phyloP scores from a whole-genome alignment of 2,329 filamentous ascomycete species.

The Ramularia endophylla region DNA sequence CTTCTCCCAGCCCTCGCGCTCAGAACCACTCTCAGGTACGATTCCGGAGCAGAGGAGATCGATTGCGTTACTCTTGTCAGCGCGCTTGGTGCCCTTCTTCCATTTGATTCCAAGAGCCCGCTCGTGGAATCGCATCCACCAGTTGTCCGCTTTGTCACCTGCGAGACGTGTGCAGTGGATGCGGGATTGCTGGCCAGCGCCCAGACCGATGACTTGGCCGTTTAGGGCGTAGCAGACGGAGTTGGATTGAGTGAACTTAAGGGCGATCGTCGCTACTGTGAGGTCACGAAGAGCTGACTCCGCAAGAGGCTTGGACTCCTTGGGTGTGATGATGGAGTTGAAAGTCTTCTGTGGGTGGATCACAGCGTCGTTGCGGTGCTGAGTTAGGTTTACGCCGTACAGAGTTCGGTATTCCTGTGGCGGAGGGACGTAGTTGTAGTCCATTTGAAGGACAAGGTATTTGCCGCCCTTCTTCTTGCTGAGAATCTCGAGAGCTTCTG shows the following conservation, averaged over 20 bases:
- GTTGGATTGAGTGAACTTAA: conserved; percentile 99
- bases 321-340: conserved; percentile 77
- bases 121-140: conserved; percentile 98
- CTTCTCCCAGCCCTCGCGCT: conserved; percentile 79
- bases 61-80: conserved; percentile 98
- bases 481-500: conserved; percentile 81
- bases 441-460: conserved; percentile 94
- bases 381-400: conserved; percentile 80
- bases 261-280: conserved; percentile 89
- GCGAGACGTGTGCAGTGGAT: conserved; percentile 98
- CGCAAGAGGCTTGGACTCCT: conserved; percentile 65
- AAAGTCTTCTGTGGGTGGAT: conserved; percentile 80
- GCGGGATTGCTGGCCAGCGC: conserved; percentile 92
- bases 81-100: conserved; percentile 95
- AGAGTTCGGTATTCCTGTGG: conserved; percentile 74
- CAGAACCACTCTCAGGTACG: conserved; percentile 74
- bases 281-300: conserved; percentile 82
- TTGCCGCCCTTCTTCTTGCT: conserved; percentile 98
- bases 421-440: conserved; percentile 74
- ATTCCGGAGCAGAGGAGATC: conserved; percentile 89
- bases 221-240: conserved; percentile 96
- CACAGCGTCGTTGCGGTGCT: conserved; percentile 86
- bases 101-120: conserved; percentile 83
- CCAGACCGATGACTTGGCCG: conserved; percentile 88
- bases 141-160: conserved; percentile 98